A percentile compares a stretch with the other conserved stretches of the same genome.
phyloP scores from a whole-genome alignment of 1,284 basidiomycete genomes.

The Ceratobasidium sp. region DNA sequence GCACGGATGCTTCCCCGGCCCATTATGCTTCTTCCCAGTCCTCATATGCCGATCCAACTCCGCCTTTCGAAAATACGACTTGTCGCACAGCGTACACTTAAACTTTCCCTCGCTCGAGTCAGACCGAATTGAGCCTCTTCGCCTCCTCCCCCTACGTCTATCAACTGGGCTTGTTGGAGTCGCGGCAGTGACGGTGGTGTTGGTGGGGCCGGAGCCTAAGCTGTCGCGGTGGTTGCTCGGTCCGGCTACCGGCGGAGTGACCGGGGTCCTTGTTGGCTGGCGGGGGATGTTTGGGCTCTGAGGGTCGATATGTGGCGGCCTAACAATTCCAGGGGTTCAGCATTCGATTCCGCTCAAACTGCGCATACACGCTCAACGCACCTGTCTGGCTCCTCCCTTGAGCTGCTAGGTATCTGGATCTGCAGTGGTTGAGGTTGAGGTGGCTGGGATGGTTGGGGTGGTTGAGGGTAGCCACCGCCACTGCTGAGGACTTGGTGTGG shows the following conservation, averaged over 20 bases:
- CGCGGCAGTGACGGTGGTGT: too few species aligned
- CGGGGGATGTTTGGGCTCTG: background rate
- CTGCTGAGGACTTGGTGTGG: background rate
- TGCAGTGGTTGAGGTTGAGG: too few species aligned
- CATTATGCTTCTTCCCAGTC: constrained; percentile 11
- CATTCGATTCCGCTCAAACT: too few species aligned
- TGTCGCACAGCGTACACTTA: constrained; percentile 10
- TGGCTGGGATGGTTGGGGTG: constrained; percentile 5
- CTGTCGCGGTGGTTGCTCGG: background rate
- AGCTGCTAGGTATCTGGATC: too few species aligned
- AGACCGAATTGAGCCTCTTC: background rate
- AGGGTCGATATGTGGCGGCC: constrained; percentile 7
- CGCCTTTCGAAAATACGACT: constrained; percentile 17
- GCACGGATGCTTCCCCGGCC: background rate
- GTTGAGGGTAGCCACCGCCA: constrained; percentile 4
- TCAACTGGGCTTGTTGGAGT: background rate
- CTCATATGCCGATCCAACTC: constrained; percentile 27
- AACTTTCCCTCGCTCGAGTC: background rate
- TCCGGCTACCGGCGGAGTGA: background rate
- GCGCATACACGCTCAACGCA: too few species aligned
- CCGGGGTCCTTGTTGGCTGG: background rate
- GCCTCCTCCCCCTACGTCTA: background rate
- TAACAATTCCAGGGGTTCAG: background rate
- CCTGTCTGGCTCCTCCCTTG: too few species aligned
- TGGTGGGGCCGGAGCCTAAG: too few species aligned